phyloP scores from a whole-genome alignment of 1,139 yeast genomes.

The Candida sp. region DNA sequence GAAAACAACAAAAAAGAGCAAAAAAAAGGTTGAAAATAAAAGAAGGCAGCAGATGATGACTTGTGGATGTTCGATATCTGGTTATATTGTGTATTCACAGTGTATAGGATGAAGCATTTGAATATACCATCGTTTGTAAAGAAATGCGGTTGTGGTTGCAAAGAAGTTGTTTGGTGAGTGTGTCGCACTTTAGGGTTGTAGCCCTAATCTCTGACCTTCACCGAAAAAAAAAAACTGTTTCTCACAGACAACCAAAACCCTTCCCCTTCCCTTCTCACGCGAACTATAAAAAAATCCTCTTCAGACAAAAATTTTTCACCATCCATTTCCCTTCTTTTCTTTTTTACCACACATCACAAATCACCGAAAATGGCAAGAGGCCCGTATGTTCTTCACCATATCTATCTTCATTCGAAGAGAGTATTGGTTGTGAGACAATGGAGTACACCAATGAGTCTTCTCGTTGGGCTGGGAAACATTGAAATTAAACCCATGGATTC shows the following conservation, averaged over 20 bases:
- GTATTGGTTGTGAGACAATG: constrained; percentile 10
- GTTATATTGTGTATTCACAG: neutral
- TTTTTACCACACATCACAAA: constrained; percentile 3
- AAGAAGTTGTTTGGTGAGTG: neutral
- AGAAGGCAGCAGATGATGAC: neutral
- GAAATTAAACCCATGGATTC: constrained; percentile 16
- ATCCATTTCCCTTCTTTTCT: constrained; percentile 2
- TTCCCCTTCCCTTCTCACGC: neutral
- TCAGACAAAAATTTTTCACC: constrained; percentile 7
- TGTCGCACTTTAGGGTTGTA: neutral
- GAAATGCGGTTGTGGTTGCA: neutral
- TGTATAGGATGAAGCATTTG: neutral
- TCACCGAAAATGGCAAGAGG: constrained; percentile 22
- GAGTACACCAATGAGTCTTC: constrained; percentile 13
- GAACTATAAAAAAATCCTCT: neutral
- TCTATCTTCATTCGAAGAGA: neutral
- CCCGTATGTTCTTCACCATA: constrained; percentile 17
- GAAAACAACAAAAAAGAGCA: neutral
- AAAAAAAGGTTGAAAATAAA: neutral
- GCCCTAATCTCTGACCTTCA: neutral
- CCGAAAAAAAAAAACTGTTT: neutral
- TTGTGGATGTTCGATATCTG: neutral
- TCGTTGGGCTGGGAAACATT: constrained; percentile 17
- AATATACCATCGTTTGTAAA: neutral
- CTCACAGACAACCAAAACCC: neutral